These are phyloP conservation scores for Candida patagonica DNA, from an alignment of 805 yeast species.

Conservation along the genomic window DNA sequence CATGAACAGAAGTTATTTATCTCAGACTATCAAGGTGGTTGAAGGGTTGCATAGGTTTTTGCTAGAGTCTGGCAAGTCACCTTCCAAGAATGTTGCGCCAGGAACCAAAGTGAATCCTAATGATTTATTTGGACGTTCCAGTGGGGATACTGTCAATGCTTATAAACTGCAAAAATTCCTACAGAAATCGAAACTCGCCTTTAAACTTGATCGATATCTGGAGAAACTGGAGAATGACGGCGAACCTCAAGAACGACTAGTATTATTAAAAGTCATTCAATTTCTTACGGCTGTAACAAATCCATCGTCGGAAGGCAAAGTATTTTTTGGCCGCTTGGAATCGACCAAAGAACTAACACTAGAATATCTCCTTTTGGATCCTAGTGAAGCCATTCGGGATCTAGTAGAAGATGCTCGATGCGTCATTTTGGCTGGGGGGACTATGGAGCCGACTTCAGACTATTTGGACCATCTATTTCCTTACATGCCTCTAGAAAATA, in stretches of 20 bases:
- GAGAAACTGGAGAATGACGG: slow-evolving; percentile 21
- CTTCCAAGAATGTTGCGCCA: slow-evolving; percentile 28
- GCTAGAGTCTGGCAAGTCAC: slow-evolving; percentile 16
- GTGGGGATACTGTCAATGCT: slow-evolving; percentile 65
- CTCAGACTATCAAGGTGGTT: slow-evolving; percentile 53
- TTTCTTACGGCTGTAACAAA: slow-evolving; percentile 60
- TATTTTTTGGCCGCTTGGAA: slow-evolving; percentile 48
- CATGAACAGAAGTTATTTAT: slow-evolving; percentile 60
- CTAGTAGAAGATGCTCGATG: slow-evolving; percentile 57
- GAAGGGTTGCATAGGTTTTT: slow-evolving; percentile 44
- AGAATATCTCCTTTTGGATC: slow-evolving; percentile 71
- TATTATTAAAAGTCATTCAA: slow-evolving; percentile 54
- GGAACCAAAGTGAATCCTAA: slow-evolving; percentile 46
- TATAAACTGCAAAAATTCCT: slow-evolving; percentile 59
- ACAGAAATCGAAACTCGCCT: slow-evolving; percentile 64
- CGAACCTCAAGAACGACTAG: slow-evolving; percentile 26
- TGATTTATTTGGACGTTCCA: slow-evolving; percentile 47
- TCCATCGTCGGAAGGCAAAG: slow-evolving; percentile 72
- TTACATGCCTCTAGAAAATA: slow-evolving; percentile 31
- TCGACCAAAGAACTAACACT: slow-evolving; percentile 27
- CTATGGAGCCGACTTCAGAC: slow-evolving; percentile 85
- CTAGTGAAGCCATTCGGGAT: slow-evolving; percentile 58
- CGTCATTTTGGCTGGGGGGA: slow-evolving; percentile 84
- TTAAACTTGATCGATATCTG: slow-evolving; percentile 68
- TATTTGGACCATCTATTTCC: slow-evolving; percentile 61